These are phyloP conservation scores for Ganoderma lingzhi DNA, from an alignment of 1,284 basidiomycete species.

Conservation along the genomic window DNA sequence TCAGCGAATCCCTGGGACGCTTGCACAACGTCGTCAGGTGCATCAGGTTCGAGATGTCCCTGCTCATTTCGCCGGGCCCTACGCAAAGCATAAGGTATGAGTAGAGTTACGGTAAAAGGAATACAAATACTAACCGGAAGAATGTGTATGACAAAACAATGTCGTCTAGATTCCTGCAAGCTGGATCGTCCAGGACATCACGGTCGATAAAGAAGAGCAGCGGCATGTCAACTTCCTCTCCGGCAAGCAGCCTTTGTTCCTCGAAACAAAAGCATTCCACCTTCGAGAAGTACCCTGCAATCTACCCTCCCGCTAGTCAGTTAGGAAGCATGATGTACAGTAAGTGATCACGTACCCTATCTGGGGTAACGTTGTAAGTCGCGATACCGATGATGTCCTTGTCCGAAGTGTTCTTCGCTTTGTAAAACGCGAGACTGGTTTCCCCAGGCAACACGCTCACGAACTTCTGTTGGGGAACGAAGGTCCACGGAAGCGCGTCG, in stretches of 20 bases:
- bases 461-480: conserved; percentile 90
- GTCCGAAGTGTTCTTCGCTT: conserved; percentile 86
- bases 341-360: conserved; percentile 67
- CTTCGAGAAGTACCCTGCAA: conserved; percentile 99
- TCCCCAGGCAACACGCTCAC: conserved; percentile 96
- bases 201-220: conserved; percentile 99
- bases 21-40: conserved; percentile 79
- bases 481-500: conserved; percentile 93
- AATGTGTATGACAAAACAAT: conserved; percentile 97
- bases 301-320: conserved; percentile 53
- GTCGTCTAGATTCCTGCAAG: conserved; percentile 88
- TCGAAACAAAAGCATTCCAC: conserved; percentile 99
- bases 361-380: conserved; percentile 97
- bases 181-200: conserved; percentile 93
- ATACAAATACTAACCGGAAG: conserved; percentile 73
- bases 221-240: conserved; percentile 98
- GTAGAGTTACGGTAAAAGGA: background rate
- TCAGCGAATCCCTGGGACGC: conserved; percentile 78
- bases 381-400: conserved; percentile 98
- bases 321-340: background rate
- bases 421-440: conserved; percentile 97
- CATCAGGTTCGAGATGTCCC: conserved; percentile 89
- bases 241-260: conserved; percentile 94
- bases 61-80: conserved; percentile 83
- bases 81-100: conserved; percentile 14